These are phyloP conservation scores for Ascomycota sp. DNA, from an alignment of 2,329 filamentous ascomycete genomes.

Conservation along the genomic window DNA sequence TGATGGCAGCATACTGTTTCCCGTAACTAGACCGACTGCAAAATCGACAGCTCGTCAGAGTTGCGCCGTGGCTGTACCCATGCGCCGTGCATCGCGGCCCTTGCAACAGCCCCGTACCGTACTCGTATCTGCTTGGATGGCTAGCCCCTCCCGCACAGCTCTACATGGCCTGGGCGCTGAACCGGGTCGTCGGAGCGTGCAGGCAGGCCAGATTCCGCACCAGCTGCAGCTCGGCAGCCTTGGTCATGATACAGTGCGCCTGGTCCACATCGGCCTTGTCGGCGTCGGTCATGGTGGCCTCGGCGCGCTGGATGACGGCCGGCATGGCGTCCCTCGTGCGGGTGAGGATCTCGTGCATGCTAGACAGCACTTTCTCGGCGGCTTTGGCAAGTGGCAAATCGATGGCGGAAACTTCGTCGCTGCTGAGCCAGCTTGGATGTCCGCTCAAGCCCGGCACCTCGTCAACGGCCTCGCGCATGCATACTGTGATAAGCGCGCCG, in stretches of 20 bases:
- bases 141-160: background rate
- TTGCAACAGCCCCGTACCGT: no score
- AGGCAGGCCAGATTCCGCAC: conserved; percentile 55
- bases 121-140: no score
- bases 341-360: conserved; percentile 72
- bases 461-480: conserved; percentile 64
- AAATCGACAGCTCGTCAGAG: no score
- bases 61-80: no score
- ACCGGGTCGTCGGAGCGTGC: conserved; percentile 41
- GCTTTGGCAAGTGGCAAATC: conserved; percentile 70
- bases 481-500: conserved; percentile 70
- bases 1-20: no score
- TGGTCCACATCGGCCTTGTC: conserved; percentile 30
- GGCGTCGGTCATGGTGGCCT: conserved; percentile 20
- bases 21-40: no score
- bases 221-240: conserved; percentile 74
- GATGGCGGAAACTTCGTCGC: conserved; percentile 44
- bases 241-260: conserved; percentile 48
- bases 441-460: conserved; percentile 23
- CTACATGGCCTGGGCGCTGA: conserved; percentile 34
- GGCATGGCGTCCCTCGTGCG: conserved; percentile 47
- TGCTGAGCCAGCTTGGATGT: conserved; percentile 52
- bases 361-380: conserved; percentile 69
- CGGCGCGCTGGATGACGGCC: conserved; percentile 22
- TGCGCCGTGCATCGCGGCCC: no score